Base-by-base conservation (phyloP, 1,139 yeast genomes). In the Candida sanyaensis region DNA sequence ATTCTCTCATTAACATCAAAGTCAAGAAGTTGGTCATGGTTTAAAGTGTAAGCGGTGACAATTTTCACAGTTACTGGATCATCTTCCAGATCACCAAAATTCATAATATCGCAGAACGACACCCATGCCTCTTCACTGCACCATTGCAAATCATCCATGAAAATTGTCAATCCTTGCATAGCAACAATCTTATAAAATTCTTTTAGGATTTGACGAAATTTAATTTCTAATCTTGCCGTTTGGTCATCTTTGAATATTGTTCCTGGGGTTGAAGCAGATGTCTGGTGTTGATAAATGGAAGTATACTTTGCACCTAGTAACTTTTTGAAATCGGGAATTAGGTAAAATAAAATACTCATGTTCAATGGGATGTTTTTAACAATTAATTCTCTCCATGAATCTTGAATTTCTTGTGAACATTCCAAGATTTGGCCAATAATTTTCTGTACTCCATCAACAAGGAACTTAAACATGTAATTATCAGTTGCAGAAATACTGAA, bases 61-160 rank as follows among this genome's bases (percentile, higher is more conserved):
- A 52, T 31, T 34, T 51, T 50, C 24, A 54, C 45, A 6, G 49
- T 33, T 32, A 41, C 37, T 13, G 12, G 39, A 1, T 38, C 39
- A 26, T 51, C 50, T 9, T 26, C 27, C n/a, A 32, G 40, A 10
- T 42, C 50, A 17, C 46, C 47, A 41, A 50, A 44, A 37, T 60
- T 61, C 32, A 69, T 50, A 4, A 69, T 57, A 41, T 73, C 78
- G 10, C 63, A 56, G 5, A 66, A 43, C 53, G 72, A 51, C 3
- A 48, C 51, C 61, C 69, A 62, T 50, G 71, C 75, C 21, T 58
- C 62, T 11, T 54, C 54, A 0, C 69, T 54, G 45, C 78, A 70
- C 73, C 77, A 75, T 46, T 80, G 81, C 30, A 77, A 59, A 58
- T 80, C 82, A 55, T 80, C 84, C 37, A 77, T 61, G 45, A 76